Conservation (phyloP, 2,329 filamentous ascomycete genomes). For the Diaporthe nobilis region DNA sequence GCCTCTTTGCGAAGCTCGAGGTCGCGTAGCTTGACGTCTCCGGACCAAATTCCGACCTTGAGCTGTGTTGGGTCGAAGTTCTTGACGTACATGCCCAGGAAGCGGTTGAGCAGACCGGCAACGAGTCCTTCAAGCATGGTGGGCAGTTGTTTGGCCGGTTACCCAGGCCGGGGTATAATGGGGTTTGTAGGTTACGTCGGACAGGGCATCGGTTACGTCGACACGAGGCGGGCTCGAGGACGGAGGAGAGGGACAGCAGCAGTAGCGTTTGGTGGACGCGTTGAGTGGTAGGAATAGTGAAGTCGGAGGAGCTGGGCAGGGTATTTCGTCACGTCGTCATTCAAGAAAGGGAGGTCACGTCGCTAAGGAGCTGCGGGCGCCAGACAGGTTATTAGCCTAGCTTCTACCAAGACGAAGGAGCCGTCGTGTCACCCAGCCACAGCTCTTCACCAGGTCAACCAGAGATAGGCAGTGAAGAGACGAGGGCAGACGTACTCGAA, state of each 20-base stretch:
- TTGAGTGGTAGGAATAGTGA: neutral
- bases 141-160: conserved; percentile 70
- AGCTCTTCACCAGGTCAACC: neutral
- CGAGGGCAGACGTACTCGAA: conserved; percentile 7
- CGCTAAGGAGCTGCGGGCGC: conserved; percentile 17
- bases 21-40: conserved; percentile 94
- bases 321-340: conserved; percentile 22
- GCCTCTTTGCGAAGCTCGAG: conserved; percentile 95
- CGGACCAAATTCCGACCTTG: conserved; percentile 99
- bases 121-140: conserved; percentile 97
- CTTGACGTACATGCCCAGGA: conserved; percentile 99
- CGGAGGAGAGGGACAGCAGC: neutral
- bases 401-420: conserved; percentile 6
- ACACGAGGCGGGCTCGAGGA: conserved; percentile 18
- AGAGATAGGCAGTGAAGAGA: neutral
- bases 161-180: conserved; percentile 74
- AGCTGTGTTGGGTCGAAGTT: conserved; percentile 99
- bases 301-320: conserved; percentile 7
- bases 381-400: conserved; percentile 13
- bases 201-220: conserved; percentile 36
- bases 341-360: conserved; percentile 6
- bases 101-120: conserved; percentile 97
- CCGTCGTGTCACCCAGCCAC: neutral
- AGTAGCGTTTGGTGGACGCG: neutral
- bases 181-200: conserved; percentile 21